Base-by-base conservation (phyloP, 306 rosid species). In the Acacia acuminata region DNA sequence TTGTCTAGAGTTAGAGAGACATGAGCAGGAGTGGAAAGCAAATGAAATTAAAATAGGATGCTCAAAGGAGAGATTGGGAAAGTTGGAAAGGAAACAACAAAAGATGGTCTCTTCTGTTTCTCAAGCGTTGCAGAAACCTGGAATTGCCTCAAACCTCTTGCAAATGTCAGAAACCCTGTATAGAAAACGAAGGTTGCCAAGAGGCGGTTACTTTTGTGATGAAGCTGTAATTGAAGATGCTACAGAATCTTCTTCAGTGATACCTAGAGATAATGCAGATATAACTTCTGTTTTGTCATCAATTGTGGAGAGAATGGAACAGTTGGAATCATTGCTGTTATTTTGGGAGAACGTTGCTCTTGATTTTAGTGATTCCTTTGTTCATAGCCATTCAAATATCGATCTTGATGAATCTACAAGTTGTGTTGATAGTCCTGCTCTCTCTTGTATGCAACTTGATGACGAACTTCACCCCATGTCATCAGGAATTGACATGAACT, bases 121-220 rank as follows among this genome's bases (percentile, higher is more conserved):
- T 81, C 84, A 80, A 34, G 82, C 77, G 80, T 74, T 92, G 86
- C 87, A 87, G 80, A 91, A 86, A 76, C 93, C 90, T 8, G 91
- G 82, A 60, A 73, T 82, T 77, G 80, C 82, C 45, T 77, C 85
- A 36, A 79, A 86, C 85, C 84, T 86, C 34, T 81, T 86, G 83
- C 85, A 84, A 5, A 89, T 82, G 51, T 73, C 89, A 45, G 96
- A 85, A 80, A 72, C 84, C 79, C 68, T 68, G 45, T 86, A 82
- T 20, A 90, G 92, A 77, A 92, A 92, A 86, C 85, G 97, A 70
- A 88, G 94, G 82, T 73, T 88, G 80, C 91, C 88, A 5, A 88
- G 85, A 85, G 74, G 80, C 42, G 53, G 86, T 77, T 78, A 55
- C 83, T 55, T 78, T 24, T 50, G 64, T 66, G 85, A 88, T 40